Conservation (phyloP, 2,329 filamentous ascomycete genomes). For the Pseudogymnoascus sp. region DNA sequence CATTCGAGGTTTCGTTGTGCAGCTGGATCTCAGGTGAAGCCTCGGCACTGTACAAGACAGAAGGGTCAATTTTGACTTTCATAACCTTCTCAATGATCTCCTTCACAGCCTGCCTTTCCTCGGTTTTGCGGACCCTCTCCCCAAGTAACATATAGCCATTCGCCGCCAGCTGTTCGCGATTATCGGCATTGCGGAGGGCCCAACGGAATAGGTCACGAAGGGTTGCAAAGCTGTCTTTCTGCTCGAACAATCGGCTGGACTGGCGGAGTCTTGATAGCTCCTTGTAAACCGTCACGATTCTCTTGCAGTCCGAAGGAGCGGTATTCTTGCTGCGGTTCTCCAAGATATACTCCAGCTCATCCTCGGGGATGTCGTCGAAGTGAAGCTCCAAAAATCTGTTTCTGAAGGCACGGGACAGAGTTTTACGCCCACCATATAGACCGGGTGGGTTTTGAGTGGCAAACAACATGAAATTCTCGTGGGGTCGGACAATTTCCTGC, state of each 20-base stretch:
- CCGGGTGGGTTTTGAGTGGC: conserved; percentile 96
- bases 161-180: conserved; percentile 77
- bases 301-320: conserved; percentile 81
- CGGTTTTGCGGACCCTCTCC: conserved; percentile 85
- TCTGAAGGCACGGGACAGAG: conserved; percentile 86
- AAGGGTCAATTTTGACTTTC: conserved; percentile 73
- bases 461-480: conserved; percentile 95
- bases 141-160: conserved; percentile 96
- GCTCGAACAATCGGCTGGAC: conserved; percentile 86
- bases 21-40: conserved; percentile 51
- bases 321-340: conserved; percentile 80
- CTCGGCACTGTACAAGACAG: conserved; percentile 62
- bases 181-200: conserved; percentile 80
- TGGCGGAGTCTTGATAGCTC: conserved; percentile 86
- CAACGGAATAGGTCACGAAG: conserved; percentile 92
- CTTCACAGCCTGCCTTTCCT: conserved; percentile 80
- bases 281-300: conserved; percentile 90
- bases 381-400: conserved; percentile 96
- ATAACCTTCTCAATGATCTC: conserved; percentile 84
- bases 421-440: conserved; percentile 89
- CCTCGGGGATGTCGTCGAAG: conserved; percentile 95
- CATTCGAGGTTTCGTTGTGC: conserved; percentile 42
- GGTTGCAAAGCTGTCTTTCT: conserved; percentile 95
- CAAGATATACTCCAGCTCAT: conserved; percentile 86
- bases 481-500: conserved; percentile 85